Evolutionary conservation across 1,139 yeast species (phyloP), one percentile per base, ranked within the genome.

Genomic region (Diutina rugosa): DNA sequence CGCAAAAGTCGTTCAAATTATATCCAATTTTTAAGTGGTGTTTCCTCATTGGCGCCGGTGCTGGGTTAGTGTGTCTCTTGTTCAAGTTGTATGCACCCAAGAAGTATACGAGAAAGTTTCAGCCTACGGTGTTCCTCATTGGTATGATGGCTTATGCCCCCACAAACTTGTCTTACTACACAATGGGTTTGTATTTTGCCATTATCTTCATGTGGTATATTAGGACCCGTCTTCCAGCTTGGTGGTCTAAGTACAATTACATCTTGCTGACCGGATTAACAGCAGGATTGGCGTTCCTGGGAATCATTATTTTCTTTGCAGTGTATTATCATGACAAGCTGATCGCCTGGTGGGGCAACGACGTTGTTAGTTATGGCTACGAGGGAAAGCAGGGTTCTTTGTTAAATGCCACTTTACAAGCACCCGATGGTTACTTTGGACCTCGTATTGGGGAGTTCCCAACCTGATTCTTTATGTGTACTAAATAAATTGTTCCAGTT

Each of bases 241-340:
- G 87, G 85, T 83, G 86, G 84, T 83, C 79, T 59, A 81, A 79
- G 66, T 85, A 83, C 68, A 82, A 80, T 63, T 85, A 84, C 64
- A 77, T 85, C 9, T 68, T 84, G 46, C 59, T 65, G 16, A 73
- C 84, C 16, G 87, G 81, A 2, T 66, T 83, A 52, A 70, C 77
- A 7, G 82, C 87, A 1, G 88, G 88, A 26, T 77, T 82, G 46
- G 87, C 87, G 0, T 76, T 81, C 57, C 69, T 80, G 59, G 79
- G 84, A 0, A 66, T 82, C 45, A 65, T 82, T 55, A 79, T 82
- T 48, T 75, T 82, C 67, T 80, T 83, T 63, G 74, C 82, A 1
- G 80, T 81, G 8, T 80, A 78, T 61, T 78, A 72, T 59, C 72
- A 76, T 55, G 70, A 68, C 10, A 69, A 69, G 49, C 58, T 64